Percentiles rank a stretch among this genome's conserved stretches.
Conservation (phyloP, 2,329 filamentous ascomycete species). For the Chaetomiaceae sp. region DNA sequence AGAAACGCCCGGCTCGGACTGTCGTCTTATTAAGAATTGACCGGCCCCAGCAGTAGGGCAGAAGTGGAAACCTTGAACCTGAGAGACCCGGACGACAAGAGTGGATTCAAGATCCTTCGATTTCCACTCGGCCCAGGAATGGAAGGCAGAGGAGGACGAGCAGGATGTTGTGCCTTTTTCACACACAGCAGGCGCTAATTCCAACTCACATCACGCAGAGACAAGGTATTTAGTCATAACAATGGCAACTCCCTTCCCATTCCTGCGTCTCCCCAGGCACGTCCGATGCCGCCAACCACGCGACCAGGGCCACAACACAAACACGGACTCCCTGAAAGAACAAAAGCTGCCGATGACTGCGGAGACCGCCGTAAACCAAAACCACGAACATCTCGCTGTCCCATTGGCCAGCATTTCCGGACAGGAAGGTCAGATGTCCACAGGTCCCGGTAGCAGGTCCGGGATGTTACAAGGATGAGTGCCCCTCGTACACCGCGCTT, state of each 20-base stretch:
- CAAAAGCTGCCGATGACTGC: background rate
- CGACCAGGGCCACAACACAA: background rate
- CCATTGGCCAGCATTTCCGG: constrained; percentile 6
- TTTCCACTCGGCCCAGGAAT: too few relatives aligned
- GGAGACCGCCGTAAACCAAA: too few relatives aligned
- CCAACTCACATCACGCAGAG: too few relatives aligned
- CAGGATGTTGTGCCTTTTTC: too few relatives aligned
- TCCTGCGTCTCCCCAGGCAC: too few relatives aligned
- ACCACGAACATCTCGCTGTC: too few relatives aligned
- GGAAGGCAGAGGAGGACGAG: too few relatives aligned
- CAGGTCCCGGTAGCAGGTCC: background rate
- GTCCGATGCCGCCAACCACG: background rate
- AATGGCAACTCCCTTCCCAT: too few relatives aligned
- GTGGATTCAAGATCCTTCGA: too few relatives aligned
- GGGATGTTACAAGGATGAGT: background rate
- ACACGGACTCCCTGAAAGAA: background rate
- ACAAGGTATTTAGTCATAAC: too few relatives aligned
- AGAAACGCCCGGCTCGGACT: background rate
- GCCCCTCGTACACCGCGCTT: constrained; percentile 9
- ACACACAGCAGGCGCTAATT: too few relatives aligned
- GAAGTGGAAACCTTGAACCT: constrained; percentile 3
- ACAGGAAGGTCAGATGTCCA: constrained; percentile 17
- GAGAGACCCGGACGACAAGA: too few relatives aligned
- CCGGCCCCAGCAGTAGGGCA: background rate
- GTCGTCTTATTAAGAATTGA: background rate